phyloP scores from a whole-genome alignment of 352 stramenopile genomes.

The Phytophthora fragariaefolia region DNA sequence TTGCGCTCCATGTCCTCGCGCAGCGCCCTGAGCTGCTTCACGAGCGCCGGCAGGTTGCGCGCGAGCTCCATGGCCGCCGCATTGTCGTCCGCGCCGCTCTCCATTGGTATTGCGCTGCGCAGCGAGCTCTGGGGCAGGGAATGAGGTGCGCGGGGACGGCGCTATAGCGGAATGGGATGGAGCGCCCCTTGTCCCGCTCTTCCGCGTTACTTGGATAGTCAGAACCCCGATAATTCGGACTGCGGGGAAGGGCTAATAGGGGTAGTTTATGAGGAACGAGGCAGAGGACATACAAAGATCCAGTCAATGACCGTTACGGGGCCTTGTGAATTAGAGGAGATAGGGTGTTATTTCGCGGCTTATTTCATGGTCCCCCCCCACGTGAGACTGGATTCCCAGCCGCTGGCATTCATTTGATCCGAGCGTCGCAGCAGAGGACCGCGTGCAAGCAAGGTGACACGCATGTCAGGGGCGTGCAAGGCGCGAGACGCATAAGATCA shows the following conservation, averaged over 20 bases:
- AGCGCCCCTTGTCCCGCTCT: conserved; percentile 11
- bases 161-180: conserved; percentile 17
- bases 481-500: no score
- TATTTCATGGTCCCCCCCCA: conserved; percentile 18
- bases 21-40: conserved; percentile 66
- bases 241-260: background rate
- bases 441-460: no score
- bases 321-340: background rate
- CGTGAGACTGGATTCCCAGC: background rate
- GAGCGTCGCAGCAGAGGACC: background rate
- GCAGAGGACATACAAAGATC: background rate
- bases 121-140: no score
- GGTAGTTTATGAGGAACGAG: background rate
- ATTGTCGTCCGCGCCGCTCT: conserved; percentile 20
- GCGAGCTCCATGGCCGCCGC: conserved; percentile 49
- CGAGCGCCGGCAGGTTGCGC: conserved; percentile 66
- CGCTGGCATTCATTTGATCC: background rate
- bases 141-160: no score
- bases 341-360: background rate
- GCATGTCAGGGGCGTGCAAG: no score
- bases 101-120: conserved; percentile 17
- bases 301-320: conserved; percentile 1
- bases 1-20: conserved; percentile 75
- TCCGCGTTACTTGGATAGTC: conserved; percentile 14
- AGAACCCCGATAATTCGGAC: conserved; percentile 6